phyloP scores from a whole-genome alignment of 805 yeast species.

The Wickerhamiella kazuoi region DNA sequence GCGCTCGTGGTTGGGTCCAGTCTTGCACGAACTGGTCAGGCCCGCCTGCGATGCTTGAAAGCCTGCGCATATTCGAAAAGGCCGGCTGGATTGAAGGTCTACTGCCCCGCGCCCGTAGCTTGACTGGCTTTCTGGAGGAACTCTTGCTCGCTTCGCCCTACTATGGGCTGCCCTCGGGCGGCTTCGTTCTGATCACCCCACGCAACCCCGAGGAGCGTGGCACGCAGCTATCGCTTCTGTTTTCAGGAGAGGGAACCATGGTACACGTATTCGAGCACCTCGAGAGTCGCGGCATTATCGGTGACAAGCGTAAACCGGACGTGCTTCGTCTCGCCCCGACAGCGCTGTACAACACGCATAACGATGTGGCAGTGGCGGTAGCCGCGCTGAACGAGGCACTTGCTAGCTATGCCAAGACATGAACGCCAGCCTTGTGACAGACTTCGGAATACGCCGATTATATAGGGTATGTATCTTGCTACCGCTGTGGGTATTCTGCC shows the following conservation, averaged over 20 bases:
- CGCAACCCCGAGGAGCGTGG: slow-evolving; percentile 42
- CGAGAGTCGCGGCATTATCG: slow-evolving; percentile 42
- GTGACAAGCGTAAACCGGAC: slow-evolving; percentile 79
- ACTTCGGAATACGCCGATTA: too few relatives aligned
- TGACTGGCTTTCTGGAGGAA: slow-evolving; percentile 41
- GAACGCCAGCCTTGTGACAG: too few relatives aligned
- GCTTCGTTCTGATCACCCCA: slow-evolving; percentile 66
- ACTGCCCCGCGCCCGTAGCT: slow-evolving; percentile 34
- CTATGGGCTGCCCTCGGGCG: slow-evolving; percentile 23
- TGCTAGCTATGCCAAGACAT: too few relatives aligned
- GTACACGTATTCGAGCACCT: slow-evolving; percentile 35
- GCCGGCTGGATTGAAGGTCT: slow-evolving; percentile 46
- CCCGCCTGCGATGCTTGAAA: slow-evolving; percentile 51
- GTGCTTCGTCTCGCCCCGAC: slow-evolving; percentile 83
- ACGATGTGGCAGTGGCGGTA: slow-evolving; percentile 29
- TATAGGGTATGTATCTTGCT: too few relatives aligned
- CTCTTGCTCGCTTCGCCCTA: slow-evolving; percentile 30
- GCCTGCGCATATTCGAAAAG: slow-evolving; percentile 41
- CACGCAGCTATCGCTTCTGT: slow-evolving; percentile 62
- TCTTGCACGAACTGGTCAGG: slow-evolving; percentile 83
- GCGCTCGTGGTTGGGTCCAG: slow-evolving; percentile 78
- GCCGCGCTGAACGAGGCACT: background rate
- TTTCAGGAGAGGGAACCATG: slow-evolving; percentile 41
- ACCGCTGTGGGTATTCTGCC: too few relatives aligned
- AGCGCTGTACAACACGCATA: slow-evolving; percentile 65